Percentiles rank a stretch among this genome's conserved stretches.
Evolutionary conservation across 2,329 filamentous ascomycete genomes (phyloP).

Genomic region (Colletotrichum phormii): DNA sequence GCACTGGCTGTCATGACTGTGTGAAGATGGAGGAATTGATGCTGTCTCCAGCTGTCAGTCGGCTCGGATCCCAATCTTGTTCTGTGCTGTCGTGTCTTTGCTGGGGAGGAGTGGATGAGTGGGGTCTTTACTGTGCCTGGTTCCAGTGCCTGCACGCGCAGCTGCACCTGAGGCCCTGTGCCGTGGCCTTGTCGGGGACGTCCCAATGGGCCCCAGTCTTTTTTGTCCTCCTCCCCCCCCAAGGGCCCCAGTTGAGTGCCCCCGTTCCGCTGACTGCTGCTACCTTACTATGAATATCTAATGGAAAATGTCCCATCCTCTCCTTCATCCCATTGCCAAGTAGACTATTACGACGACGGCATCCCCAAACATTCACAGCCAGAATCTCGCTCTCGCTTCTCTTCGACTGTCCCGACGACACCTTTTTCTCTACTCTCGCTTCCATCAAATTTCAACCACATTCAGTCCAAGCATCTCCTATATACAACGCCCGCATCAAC

Average conservation of each 20-base stretch:
- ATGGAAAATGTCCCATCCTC: constrained; percentile 28
- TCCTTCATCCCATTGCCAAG: constrained; percentile 36
- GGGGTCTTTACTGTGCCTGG: constrained; percentile 20
- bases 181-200: constrained; percentile 25
- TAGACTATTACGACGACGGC: constrained; percentile 36
- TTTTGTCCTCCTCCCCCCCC: constrained; percentile 4
- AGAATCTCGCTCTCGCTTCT: constrained; percentile 5
- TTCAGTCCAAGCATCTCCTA: constrained; percentile 10
- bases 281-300: constrained; percentile 34
- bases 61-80: constrained; percentile 25
- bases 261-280: constrained; percentile 12
- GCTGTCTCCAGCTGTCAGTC: constrained; percentile 3
- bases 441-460: constrained; percentile 23
- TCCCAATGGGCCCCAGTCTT: constrained; percentile 3
- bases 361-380: constrained; percentile 30
- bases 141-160: not conserved
- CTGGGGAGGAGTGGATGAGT: constrained; percentile 6
- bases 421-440: constrained; percentile 31
- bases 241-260: not conserved
- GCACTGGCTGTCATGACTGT: not conserved
- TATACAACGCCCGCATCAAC: constrained; percentile 3
- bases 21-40: not conserved
- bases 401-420: constrained; percentile 25
- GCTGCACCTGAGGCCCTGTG: constrained; percentile 10
- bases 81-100: constrained; percentile 13